phyloP scores from a whole-genome alignment of 2,329 filamentous ascomycete species.

The Xylaria sp. region DNA sequence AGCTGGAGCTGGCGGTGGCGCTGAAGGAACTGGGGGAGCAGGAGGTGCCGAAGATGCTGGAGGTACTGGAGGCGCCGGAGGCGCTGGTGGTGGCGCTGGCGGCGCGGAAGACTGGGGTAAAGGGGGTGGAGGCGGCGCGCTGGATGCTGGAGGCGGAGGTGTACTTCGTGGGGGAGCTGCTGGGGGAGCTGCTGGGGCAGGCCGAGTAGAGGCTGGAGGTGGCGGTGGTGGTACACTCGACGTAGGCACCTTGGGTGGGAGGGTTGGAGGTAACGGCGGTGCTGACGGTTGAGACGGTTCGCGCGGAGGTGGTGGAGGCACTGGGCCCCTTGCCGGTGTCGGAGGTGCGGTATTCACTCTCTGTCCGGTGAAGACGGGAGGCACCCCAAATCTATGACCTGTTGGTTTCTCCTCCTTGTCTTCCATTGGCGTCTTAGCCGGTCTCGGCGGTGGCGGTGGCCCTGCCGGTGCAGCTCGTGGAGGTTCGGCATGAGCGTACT shows the following conservation, averaged over 20 bases:
- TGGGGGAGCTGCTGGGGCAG: constrained; percentile 55
- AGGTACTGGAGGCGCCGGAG: constrained; percentile 12
- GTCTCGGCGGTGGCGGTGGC: constrained; percentile 69
- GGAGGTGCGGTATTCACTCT: constrained; percentile 64
- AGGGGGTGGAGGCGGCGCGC: constrained; percentile 28
- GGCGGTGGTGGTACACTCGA: constrained; percentile 37
- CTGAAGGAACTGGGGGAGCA: too few relatives aligned
- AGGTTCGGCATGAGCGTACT: constrained; percentile 66
- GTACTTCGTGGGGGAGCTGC: constrained; percentile 55
- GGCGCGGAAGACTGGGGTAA: constrained; percentile 32
- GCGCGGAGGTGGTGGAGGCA: constrained; percentile 71
- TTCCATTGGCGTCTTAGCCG: constrained; percentile 71
- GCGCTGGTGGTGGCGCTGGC: constrained; percentile 28
- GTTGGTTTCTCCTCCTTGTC: constrained; percentile 57
- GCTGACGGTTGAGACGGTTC: constrained; percentile 45
- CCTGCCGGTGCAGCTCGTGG: constrained; percentile 51
- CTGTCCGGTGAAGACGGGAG: constrained; percentile 76
- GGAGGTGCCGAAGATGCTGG: constrained; percentile 9
- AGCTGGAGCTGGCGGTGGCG: constrained; percentile 19
- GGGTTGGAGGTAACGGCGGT: constrained; percentile 42
- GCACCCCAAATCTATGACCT: constrained; percentile 69
- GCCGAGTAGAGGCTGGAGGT: constrained; percentile 48
- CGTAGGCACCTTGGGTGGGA: constrained; percentile 47
- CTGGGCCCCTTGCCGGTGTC: constrained; percentile 70
- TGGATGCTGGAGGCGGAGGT: constrained; percentile 40